Evolutionary conservation across 2,329 filamentous ascomycete genomes (phyloP), one percentile per base, ranked within the genome.

Genomic region (Dactylellina sp.): DNA sequence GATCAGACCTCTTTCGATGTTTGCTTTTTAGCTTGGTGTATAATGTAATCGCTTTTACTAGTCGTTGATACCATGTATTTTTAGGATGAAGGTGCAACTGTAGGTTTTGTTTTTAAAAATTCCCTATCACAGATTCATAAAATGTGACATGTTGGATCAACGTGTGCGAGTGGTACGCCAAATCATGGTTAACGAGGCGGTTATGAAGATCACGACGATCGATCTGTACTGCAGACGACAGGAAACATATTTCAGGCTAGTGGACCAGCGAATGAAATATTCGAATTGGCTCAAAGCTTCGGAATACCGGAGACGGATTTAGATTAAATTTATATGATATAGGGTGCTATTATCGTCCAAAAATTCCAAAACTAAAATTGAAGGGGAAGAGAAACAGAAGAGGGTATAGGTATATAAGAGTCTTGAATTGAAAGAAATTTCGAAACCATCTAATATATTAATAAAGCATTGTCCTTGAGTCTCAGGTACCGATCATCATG

Each of bases 61-160:
- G 49, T 63, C 42, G 40, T 20, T 50, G 47, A 74, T 74, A 74
- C 70, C 70, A 74, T 74, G 70, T 74, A 74, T 62, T 74, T 66
- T 62, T 74, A 74, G 61, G 35, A 60, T 7, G 53, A 57, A 39
- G 50, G 40, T 71, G 52, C 59, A 50, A 64, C 22, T 60, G 44
- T 64, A 62, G 20, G 32, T 52, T 46, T 25, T 53, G 46, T 52
- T 42, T 40, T 49, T 39, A 24, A 32, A 20, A 49, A 37, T 18
- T 12, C 20, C 14, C 7, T 16, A 18, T 7, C 14, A 18, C n/a
- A n/a, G n/a, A 12, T 11, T 16, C 24, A 24, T n/a, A 24, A n/a
- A 44, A 25, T 1, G 14, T 44, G 37, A 25, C 9, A 42, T 42
- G 35, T n/a, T n/a, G 2, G 32, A 24, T 24, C 49, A 37, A 37